Conservation (phyloP, 306 rosid genomes). For the Casuarina glauca region DNA sequence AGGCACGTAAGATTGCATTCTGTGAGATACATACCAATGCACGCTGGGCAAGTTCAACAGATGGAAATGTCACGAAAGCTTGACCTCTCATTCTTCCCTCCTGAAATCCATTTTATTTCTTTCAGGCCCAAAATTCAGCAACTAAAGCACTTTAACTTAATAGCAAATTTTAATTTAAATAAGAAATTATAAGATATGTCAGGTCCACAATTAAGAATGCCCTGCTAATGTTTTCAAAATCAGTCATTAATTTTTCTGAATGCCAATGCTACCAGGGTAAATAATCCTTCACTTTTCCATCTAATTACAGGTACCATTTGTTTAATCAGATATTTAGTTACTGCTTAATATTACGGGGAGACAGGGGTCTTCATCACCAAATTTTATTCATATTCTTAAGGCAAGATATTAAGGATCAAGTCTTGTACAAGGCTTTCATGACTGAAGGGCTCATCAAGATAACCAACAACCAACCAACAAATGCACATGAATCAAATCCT, state of each 20-base stretch:
- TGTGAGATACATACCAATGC: conserved; percentile 63
- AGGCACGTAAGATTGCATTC: not conserved
- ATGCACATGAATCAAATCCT: not conserved
- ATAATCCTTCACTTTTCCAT: not conserved
- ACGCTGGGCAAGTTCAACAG: conserved; percentile 72
- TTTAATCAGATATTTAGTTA: not conserved
- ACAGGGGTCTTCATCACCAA: not conserved
- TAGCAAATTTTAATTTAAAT: not conserved
- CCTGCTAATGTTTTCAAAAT: not conserved
- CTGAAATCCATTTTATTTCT: conserved; percentile 47
- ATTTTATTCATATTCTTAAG: not conserved
- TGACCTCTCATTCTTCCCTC: conserved; percentile 99
- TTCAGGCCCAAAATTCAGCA: conserved; percentile 19
- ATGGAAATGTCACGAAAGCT: conserved; percentile 91
- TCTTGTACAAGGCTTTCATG: not conserved
- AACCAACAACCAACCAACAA: not conserved
- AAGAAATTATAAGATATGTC: not conserved
- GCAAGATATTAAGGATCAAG: not conserved
- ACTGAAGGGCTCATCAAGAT: not conserved
- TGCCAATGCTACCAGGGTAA: not conserved
- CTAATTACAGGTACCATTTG: not conserved
- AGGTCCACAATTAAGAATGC: not conserved
- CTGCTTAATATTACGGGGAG: not conserved
- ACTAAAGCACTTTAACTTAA: conserved; percentile 4
- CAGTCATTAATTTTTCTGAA: not conserved